Conservation (phyloP, 2,329 filamentous ascomycete species). For the Fusarium secorum region DNA sequence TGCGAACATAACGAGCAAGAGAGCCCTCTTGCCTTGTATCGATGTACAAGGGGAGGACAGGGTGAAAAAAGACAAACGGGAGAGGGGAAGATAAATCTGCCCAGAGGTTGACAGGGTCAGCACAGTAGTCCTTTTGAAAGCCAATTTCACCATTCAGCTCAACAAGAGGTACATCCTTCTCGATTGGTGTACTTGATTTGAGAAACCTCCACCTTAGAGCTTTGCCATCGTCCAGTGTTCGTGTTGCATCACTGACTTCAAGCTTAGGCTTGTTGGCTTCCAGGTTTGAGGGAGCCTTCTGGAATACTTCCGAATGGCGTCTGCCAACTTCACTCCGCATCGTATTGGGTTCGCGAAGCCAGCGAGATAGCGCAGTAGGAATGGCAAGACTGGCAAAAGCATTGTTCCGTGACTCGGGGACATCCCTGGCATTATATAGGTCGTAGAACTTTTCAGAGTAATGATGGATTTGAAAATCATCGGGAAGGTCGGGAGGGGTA, state of each 20-base stretch:
- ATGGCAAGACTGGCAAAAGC: constrained; percentile 79
- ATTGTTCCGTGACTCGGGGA: constrained; percentile 72
- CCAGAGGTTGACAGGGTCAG: constrained; percentile 72
- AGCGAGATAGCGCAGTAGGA: constrained; percentile 76
- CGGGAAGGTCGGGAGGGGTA: constrained; percentile 70
- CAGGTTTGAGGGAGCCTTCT: constrained; percentile 53
- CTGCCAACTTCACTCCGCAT: constrained; percentile 74
- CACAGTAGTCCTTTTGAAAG: constrained; percentile 76
- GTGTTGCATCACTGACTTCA: constrained; percentile 59
- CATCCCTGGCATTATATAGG: constrained; percentile 71
- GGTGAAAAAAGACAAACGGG: constrained; percentile 88
- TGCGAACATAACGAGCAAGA: constrained; percentile 83
- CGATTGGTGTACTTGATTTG: constrained; percentile 58
- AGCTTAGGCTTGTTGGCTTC: constrained; percentile 55
- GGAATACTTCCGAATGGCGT: constrained; percentile 74
- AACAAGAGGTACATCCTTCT: constrained; percentile 65
- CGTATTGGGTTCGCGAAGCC: constrained; percentile 78
- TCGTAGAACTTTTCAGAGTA: constrained; percentile 80
- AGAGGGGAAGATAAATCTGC: constrained; percentile 68
- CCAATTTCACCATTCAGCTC: constrained; percentile 83
- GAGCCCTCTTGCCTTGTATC: constrained; percentile 91
- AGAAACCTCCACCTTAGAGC: constrained; percentile 75
- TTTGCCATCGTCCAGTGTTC: constrained; percentile 45
- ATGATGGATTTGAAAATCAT: constrained; percentile 70
- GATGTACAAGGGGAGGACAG: constrained; percentile 87